Conservation (phyloP, 192 early-diverging fungal genomes). For the Mortierella hygrophila region DNA sequence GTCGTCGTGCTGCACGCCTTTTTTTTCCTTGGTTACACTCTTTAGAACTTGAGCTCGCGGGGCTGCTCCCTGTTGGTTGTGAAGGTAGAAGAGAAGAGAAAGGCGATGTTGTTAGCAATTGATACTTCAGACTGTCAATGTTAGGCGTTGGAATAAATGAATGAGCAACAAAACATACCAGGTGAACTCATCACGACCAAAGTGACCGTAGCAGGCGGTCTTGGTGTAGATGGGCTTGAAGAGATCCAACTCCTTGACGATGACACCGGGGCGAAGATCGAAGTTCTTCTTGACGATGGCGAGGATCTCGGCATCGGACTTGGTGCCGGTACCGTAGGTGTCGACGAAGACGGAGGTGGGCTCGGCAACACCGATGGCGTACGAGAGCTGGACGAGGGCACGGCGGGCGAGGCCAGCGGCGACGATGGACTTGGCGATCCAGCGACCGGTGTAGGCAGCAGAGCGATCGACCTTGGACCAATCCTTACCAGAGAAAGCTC, state of each 20-base stretch:
- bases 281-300: constrained; percentile 98
- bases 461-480: constrained; percentile 99
- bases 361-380: constrained; percentile 98
- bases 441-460: constrained; percentile 95
- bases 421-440: constrained; percentile 98
- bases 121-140: not conserved
- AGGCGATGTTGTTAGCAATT: not conserved
- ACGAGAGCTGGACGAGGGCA: constrained; percentile 94
- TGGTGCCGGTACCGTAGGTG: constrained; percentile 95
- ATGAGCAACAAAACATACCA: constrained; percentile 25
- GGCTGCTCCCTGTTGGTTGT: constrained; percentile 52
- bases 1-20: constrained; percentile 23
- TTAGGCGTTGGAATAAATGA: not conserved
- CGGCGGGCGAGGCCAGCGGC: constrained; percentile 93
- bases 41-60: constrained; percentile 57
- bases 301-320: constrained; percentile 92
- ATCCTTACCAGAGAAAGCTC: constrained; percentile 99
- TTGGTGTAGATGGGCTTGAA: constrained; percentile 98
- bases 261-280: constrained; percentile 98
- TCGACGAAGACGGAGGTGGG: constrained; percentile 97
- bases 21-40: constrained; percentile 42
- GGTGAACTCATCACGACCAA: constrained; percentile 84
- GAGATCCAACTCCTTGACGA: constrained; percentile 98
- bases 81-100: not conserved
- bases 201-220: constrained; percentile 97